phyloP scores from a whole-genome alignment of 1,284 basidiomycete genomes.

The Heterobasidion irregulare region DNA sequence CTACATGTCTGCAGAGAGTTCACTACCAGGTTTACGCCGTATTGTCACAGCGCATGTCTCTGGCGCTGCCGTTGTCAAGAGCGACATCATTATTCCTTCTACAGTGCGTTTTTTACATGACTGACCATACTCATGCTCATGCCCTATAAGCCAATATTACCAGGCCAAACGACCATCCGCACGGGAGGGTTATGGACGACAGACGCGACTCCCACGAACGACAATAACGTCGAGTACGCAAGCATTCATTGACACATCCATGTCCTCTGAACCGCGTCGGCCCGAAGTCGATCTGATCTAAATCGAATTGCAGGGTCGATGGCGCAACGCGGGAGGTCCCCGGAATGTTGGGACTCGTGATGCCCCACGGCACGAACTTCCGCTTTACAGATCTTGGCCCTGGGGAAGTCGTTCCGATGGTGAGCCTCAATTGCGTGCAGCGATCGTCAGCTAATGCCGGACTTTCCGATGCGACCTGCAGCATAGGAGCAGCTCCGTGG shows the following conservation, averaged over 20 bases:
- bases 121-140: background rate
- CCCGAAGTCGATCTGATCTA: background rate
- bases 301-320: conserved; percentile 34
- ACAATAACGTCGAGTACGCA: conserved; percentile 39
- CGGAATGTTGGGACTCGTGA: conserved; percentile 33
- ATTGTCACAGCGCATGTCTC: conserved; percentile 42
- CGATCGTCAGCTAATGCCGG: background rate
- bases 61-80: conserved; percentile 27
- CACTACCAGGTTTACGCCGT: conserved; percentile 31
- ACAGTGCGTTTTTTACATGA: background rate
- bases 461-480: conserved; percentile 7
- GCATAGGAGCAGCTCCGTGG: conserved; percentile 44
- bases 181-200: conserved; percentile 40
- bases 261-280: background rate
- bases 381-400: conserved; percentile 52
- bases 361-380: conserved; percentile 37
- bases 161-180: conserved; percentile 8
- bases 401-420: conserved; percentile 41
- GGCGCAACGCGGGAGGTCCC: conserved; percentile 35
- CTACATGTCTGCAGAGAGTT: no score
- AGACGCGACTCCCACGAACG: conserved; percentile 40
- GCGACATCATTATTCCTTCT: conserved; percentile 15
- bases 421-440: conserved; percentile 16
- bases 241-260: background rate
- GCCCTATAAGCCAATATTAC: background rate